Conservation (phyloP, 768 basidiomycete species). For the Paxillus ammoniavirescens region DNA sequence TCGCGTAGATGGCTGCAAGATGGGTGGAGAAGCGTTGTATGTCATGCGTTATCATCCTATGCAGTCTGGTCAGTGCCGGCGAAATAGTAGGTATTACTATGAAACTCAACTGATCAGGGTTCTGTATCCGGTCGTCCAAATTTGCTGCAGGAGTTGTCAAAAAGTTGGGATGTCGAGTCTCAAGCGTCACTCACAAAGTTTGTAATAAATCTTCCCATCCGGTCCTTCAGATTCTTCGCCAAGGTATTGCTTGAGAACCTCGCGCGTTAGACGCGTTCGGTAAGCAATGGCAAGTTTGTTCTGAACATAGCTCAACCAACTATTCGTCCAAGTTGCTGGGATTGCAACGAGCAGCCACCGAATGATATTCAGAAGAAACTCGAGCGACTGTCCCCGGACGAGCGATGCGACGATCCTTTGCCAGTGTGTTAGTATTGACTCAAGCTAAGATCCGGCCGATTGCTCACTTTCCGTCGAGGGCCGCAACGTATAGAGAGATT, state of each 20-base stretch:
- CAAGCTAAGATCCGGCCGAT: neutral
- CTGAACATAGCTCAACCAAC: slow-evolving; percentile 91
- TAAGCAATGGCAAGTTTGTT: slow-evolving; percentile 90
- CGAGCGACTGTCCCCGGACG: slow-evolving; percentile 76
- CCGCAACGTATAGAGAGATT: slow-evolving; percentile 91
- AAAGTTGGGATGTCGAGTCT: neutral
- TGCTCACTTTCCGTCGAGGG: slow-evolving; percentile 83
- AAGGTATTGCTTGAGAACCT: slow-evolving; percentile 83
- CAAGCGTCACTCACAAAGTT: slow-evolving; percentile 60
- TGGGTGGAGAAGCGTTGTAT: slow-evolving; percentile 90
- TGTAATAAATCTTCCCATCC: slow-evolving; percentile 89
- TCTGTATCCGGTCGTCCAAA: slow-evolving; percentile 93
- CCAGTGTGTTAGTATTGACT: neutral
- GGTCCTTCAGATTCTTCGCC: slow-evolving; percentile 63
- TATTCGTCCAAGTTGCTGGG: slow-evolving; percentile 91
- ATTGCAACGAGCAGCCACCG: slow-evolving; percentile 91
- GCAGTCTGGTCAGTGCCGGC: slow-evolving; percentile 7
- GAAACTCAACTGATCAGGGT: slow-evolving; percentile 78
- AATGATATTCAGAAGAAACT: slow-evolving; percentile 82
- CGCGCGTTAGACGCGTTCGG: slow-evolving; percentile 79
- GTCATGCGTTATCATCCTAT: slow-evolving; percentile 92
- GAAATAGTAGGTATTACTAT: neutral
- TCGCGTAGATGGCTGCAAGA: slow-evolving; percentile 91
- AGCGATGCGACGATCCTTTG: slow-evolving; percentile 90
- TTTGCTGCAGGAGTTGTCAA: slow-evolving; percentile 56